Evolutionary conservation across 148 eudicot genomes (phyloP), one percentile per base, ranked within the genome.

Genomic region (Chenopodium quinoa): DNA sequence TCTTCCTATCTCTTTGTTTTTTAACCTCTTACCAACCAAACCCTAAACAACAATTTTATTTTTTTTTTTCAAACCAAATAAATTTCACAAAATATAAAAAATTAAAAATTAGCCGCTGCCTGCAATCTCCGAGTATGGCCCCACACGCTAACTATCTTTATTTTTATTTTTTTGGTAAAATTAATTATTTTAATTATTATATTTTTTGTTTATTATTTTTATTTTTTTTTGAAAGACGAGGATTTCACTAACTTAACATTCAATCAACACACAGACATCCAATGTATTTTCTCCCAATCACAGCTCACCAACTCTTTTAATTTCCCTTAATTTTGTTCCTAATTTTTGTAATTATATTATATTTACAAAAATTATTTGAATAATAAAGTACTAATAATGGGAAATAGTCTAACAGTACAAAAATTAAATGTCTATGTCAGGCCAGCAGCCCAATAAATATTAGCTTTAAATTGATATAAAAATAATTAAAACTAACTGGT

Each of bases 371-470:
- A 27, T 17, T 23, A 52, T 58, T 50, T 50, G 3, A 13, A 32
- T 9, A 23, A 40, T 40, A 11, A 34, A 37, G 2, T 9, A 70
- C 62, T 58, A 37, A 16, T 44, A 71, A 71, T 65, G 22, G 63
- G 71, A 54, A 75, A 83, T 46, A 47, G 58, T 69, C 25, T 81
- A 83, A 47, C 17, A 63, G 75, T 77, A 81, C 86, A 70, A 76
- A 80, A 32, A 60, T 84, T 73, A 84, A 84, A 50, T 84, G 83
- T 84, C 78, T 40, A 73, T 50, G 73, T 78, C 84, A 81, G 84
- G 47, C 76, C 71, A 25, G 73, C 87, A 85, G 64, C 20, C 73
- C 81, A 76, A 75, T 82, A 67, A 82, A 46, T 82, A 76, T 82
- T 40, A 32, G 8, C 65, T 29, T 32, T 37, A 34, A 56, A 2